Conservation (phyloP, 2,329 filamentous ascomycete species). For the Penicillium hordei region DNA sequence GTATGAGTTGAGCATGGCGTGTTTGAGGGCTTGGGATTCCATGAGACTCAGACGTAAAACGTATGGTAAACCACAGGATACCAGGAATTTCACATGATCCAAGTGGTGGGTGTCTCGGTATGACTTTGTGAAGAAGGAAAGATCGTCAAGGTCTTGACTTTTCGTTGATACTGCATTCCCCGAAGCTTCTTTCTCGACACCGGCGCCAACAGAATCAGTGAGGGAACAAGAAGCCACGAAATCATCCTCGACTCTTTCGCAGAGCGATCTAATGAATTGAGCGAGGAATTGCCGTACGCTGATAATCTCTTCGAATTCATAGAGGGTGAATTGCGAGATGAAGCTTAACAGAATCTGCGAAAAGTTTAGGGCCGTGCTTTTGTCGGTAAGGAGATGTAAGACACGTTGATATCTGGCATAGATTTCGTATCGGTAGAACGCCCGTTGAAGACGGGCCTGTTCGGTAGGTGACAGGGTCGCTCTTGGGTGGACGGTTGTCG, state of each 20-base stretch:
- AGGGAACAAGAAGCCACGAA: background rate
- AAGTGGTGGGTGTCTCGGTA: background rate
- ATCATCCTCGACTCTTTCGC: conserved; percentile 1
- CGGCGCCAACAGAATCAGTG: too few species aligned
- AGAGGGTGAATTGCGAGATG: background rate
- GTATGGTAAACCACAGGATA: background rate
- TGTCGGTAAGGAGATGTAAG: background rate
- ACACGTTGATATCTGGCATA: conserved; percentile 1
- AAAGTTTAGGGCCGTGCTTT: background rate
- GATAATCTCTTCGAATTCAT: conserved; percentile 5
- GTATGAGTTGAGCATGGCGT: background rate
- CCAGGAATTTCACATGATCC: background rate
- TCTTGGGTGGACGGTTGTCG: background rate
- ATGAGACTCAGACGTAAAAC: background rate
- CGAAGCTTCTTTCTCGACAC: background rate
- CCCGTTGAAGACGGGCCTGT: conserved; percentile 1
- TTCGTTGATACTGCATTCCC: background rate
- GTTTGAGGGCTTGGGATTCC: background rate
- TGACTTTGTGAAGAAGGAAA: background rate
- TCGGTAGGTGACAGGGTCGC: background rate
- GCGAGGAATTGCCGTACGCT: conserved; percentile 1
- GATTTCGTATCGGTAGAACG: conserved; percentile 2
- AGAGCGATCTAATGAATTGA: background rate
- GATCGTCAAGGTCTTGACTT: background rate
- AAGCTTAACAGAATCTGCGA: conserved; percentile 1